Conservation (phyloP, 768 basidiomycete species). For the Russula earlei region DNA sequence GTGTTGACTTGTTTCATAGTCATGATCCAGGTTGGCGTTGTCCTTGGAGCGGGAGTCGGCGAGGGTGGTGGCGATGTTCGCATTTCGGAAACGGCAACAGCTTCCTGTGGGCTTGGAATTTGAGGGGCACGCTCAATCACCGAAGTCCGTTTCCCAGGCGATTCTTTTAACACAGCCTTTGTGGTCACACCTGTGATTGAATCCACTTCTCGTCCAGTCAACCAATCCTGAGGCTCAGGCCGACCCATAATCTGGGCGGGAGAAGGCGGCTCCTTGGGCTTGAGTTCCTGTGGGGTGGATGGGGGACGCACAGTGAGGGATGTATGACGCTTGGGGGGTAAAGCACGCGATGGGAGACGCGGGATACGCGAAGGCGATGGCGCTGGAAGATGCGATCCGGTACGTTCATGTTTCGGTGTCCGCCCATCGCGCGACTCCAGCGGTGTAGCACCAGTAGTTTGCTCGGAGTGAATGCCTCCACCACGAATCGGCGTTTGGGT, state of each 20-base stretch:
- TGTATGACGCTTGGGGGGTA: conserved; percentile 41
- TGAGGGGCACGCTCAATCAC: conserved; percentile 36
- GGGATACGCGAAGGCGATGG: conserved; percentile 19
- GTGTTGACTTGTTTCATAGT: background rate
- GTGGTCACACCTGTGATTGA: conserved; percentile 7
- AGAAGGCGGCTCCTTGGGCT: conserved; percentile 17
- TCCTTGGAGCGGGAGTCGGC: conserved; percentile 5
- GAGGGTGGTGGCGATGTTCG: conserved; percentile 7
- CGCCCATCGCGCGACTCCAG: conserved; percentile 28
- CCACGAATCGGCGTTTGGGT: conserved; percentile 17
- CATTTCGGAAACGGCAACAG: conserved; percentile 11
- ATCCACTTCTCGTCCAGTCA: conserved; percentile 58
- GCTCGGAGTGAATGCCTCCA: conserved; percentile 45
- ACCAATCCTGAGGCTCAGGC: conserved; percentile 49
- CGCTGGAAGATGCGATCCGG: conserved; percentile 10
- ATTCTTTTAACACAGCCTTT: conserved; percentile 50
- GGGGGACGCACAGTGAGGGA: conserved; percentile 24
- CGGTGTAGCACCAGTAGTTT: conserved; percentile 46
- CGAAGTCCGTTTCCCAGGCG: conserved; percentile 65
- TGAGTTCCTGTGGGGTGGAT: background rate
- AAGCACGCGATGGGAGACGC: conserved; percentile 31
- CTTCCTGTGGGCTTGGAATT: conserved; percentile 25
- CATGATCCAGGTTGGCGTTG: background rate
- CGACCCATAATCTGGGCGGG: conserved; percentile 24
- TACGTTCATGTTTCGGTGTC: conserved; percentile 4